Evolutionary conservation across 805 yeast genomes (phyloP).

Genomic region (Alloascoidea hylecoeti): DNA sequence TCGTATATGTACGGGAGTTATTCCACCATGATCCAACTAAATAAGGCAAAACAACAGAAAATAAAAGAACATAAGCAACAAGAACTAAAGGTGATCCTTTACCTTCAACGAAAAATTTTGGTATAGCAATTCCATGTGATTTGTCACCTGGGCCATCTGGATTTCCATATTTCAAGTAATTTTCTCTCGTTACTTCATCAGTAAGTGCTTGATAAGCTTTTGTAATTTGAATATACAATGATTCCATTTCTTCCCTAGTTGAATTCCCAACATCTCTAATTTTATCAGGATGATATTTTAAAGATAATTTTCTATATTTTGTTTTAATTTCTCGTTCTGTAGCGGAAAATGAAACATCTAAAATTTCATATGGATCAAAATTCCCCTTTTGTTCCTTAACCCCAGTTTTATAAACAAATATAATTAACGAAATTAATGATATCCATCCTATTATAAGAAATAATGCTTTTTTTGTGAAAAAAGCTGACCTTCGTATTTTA

Average conservation of each 20-base stretch:
- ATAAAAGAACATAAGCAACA: constrained; percentile 49
- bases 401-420: constrained; percentile 20
- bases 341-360: constrained; percentile 59
- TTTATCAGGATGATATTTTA: constrained; percentile 91
- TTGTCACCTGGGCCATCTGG: constrained; percentile 96
- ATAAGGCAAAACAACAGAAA: constrained; percentile 69
- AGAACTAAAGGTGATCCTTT: constrained; percentile 53
- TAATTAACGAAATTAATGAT: constrained; percentile 27
- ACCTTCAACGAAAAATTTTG: constrained; percentile 81
- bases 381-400: constrained; percentile 16
- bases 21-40: constrained; percentile 88
- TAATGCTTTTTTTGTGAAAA: constrained; percentile 18
- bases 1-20: constrained; percentile 65
- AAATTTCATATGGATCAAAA: constrained; percentile 86
- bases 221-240: constrained; percentile 64
- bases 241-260: constrained; percentile 55
- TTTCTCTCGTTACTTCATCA: constrained; percentile 73
- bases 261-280: constrained; percentile 40
- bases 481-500: constrained; percentile 13
- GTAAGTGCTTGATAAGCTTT: constrained; percentile 93
- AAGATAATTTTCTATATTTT: constrained; percentile 74
- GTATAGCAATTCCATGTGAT: constrained; percentile 89
- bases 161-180: constrained; percentile 80
- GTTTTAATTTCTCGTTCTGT: constrained; percentile 67
- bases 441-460: constrained; percentile 46